A percentile compares a stretch with the other conserved stretches of the same genome.
phyloP scores from a whole-genome alignment of 202 grass and related monocot genomes.

The Panicum hallii region DNA sequence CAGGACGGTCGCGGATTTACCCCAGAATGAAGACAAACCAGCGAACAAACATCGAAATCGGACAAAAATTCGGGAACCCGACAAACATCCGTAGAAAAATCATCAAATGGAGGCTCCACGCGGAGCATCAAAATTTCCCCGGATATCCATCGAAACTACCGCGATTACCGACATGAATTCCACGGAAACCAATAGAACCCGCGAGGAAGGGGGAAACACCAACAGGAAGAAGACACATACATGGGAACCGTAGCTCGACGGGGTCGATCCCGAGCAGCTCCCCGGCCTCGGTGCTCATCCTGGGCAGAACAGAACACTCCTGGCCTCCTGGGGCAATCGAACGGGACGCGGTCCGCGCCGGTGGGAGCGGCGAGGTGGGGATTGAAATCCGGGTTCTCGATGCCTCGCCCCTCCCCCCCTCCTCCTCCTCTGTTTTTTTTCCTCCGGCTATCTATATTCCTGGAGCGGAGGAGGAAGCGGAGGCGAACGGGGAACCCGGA shows the following conservation, averaged over 20 bases:
- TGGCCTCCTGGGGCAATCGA: neutral
- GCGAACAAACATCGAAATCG: neutral
- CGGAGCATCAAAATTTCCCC: neutral
- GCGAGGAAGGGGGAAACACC: neutral
- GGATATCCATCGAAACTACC: neutral
- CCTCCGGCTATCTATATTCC: neutral
- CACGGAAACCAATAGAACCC: neutral
- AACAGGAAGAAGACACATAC: slow-evolving; percentile 42
- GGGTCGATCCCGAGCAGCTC: slow-evolving; percentile 84
- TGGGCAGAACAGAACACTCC: neutral
- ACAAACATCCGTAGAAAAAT: neutral
- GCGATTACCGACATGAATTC: neutral
- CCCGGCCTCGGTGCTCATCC: slow-evolving; percentile 54
- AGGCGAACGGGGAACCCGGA: slow-evolving; percentile 33
- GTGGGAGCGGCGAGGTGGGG: slow-evolving; percentile 23
- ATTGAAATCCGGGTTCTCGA: neutral
- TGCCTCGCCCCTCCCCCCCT: neutral
- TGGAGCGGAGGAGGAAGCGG: slow-evolving; percentile 52
- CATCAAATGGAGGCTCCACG: neutral
- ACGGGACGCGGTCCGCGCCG: neutral
- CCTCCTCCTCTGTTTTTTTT: neutral
- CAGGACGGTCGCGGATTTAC: neutral
- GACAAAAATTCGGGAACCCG: neutral
- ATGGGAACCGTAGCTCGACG: slow-evolving; percentile 75
- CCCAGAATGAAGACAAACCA: slow-evolving; percentile 7